phyloP scores from a whole-genome alignment of 345 rosid species.

The Theobroma cacao region DNA sequence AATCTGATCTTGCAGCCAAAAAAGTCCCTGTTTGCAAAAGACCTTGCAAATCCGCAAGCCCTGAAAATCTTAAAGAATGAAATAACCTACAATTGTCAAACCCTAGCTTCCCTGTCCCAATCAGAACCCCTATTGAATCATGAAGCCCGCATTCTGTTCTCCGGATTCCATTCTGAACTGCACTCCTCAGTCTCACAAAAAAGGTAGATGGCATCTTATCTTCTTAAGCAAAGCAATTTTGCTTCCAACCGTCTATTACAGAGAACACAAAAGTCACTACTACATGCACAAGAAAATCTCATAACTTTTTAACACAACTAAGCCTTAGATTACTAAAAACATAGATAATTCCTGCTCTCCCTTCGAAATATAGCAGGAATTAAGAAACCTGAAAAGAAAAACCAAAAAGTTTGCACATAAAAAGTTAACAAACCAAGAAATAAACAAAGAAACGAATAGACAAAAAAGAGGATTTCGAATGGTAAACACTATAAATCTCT shows the following conservation, averaged over 20 bases:
- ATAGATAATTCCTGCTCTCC: conserved; percentile 20
- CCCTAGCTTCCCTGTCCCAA: conserved; percentile 54
- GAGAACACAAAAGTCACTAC: conserved; percentile 31
- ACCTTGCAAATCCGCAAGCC: conserved; percentile 43
- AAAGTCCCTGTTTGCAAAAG: conserved; percentile 47
- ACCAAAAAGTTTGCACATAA: not conserved
- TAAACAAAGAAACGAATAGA: not conserved
- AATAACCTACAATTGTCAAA: conserved; percentile 50
- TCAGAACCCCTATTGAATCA: conserved; percentile 41
- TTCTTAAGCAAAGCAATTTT: conserved; percentile 28
- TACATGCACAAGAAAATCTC: conserved; percentile 34
- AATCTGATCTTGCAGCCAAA: conserved; percentile 56
- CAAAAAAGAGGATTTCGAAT: not conserved
- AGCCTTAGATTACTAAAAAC: not conserved
- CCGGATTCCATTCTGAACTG: conserved; percentile 47
- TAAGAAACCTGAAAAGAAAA: conserved; percentile 23
- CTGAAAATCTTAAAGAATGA: conserved; percentile 39
- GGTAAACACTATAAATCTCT: not conserved
- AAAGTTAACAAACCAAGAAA: conserved; percentile 2
- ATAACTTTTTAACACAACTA: conserved; percentile 40
- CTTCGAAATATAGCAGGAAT: conserved; percentile 12
- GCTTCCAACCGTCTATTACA: conserved; percentile 19
- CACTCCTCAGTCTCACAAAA: conserved; percentile 47
- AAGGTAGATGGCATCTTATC: conserved; percentile 60
- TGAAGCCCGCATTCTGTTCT: conserved; percentile 43